Conservation (phyloP, 192 early-diverging fungal genomes). For the Coemansia sp. region DNA sequence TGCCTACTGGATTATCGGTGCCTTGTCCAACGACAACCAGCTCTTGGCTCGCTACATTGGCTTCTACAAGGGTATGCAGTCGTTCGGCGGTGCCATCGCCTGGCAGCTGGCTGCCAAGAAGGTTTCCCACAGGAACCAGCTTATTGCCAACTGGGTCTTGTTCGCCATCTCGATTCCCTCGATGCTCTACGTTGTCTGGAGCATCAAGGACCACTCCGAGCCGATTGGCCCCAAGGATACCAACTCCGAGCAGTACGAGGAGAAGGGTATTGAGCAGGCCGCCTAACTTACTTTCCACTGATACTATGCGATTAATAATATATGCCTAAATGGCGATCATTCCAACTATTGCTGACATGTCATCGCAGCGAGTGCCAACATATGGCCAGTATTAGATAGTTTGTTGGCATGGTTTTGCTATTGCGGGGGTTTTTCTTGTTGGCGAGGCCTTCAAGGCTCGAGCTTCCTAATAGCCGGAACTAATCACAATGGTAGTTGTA, state of each 20-base stretch:
- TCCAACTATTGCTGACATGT: background rate
- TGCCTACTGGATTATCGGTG: conserved; percentile 84
- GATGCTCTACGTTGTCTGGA: conserved; percentile 57
- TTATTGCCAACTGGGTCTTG: conserved; percentile 61
- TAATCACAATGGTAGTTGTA: background rate
- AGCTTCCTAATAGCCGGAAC: background rate
- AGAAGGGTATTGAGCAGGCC: conserved; percentile 18
- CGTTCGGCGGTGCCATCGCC: conserved; percentile 68
- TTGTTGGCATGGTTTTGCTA: background rate
- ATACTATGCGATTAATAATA: background rate
- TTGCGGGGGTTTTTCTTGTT: background rate
- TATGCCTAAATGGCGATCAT: background rate
- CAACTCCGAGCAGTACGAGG: conserved; percentile 13
- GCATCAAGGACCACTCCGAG: conserved; percentile 52
- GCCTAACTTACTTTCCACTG: background rate
- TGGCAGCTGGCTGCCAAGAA: conserved; percentile 68
- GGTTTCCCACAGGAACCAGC: conserved; percentile 46
- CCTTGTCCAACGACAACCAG: conserved; percentile 78
- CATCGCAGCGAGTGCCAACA: too few relatives aligned
- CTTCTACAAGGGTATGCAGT: conserved; percentile 92
- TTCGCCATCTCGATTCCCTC: conserved; percentile 53
- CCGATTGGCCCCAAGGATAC: conserved; percentile 17
- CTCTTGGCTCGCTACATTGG: conserved; percentile 72
- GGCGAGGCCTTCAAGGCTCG: background rate
- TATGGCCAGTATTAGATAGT: background rate